Base-by-base conservation (phyloP, 2,329 filamentous ascomycete genomes). In the Phialemonium atrogriseum region DNA sequence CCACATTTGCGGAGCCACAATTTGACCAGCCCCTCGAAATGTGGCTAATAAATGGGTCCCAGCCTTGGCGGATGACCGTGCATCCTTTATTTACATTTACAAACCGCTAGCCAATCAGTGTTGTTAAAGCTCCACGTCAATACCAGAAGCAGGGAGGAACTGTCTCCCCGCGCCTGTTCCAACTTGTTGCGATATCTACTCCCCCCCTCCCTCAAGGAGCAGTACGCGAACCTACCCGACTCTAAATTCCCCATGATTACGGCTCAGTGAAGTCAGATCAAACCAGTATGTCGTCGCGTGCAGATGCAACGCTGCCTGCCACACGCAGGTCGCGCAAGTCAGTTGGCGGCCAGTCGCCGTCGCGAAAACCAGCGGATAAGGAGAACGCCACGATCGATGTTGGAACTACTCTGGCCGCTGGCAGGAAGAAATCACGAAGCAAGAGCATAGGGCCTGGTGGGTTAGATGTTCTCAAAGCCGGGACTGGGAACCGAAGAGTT, bases 381-480 rank as follows among this genome's bases (percentile, higher is more conserved):
- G 85, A 93, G 52, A 93, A 93, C 66, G 70, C 73, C 50, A 84
- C 80, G 4, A 60, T 79, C 25, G 79, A 85, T 44, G 55, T 82
- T 35, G 70, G 66, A 38, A 68, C 70, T 42, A 59, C 64, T 35
- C 50, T 68, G 43, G 66, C 63, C 18, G 64, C 63, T 36, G 67
- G 56, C 49, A 64, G 70, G 40, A 72, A 70, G 61, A 89, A 87
- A 60, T 84, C 81, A 36, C 79, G 91, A 43, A 95, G 89, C 60
- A 96, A 95, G 66, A 96, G 89, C 60, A 80, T 98, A 45, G 91
- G 91, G 3, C 89, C 91, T 11, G 91, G 89, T 30, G 87, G 88
- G 16, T 60, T 94, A 27, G 87, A 93, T 64, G 80, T 81, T 35
- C 68, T 93, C 34, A 87, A 82, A 55, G 72, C 80, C 49, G 73